Evolutionary conservation across 257 asterid genomes (phyloP).

Genomic region (Pogostemon cablin): DNA sequence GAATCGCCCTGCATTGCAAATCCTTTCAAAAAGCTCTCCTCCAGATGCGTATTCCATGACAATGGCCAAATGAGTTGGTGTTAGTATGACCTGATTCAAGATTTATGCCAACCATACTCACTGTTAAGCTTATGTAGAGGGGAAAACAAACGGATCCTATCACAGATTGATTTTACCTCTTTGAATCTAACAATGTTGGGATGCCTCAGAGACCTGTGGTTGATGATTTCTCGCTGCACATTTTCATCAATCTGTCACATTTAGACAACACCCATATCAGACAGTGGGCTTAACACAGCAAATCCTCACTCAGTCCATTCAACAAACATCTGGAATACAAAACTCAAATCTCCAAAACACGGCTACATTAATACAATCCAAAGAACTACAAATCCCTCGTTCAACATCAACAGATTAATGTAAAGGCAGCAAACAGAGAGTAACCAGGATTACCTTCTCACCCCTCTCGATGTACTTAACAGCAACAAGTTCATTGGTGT

Average conservation of each 20-base stretch:
- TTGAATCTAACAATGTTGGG: constrained; percentile 89
- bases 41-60: constrained; percentile 99
- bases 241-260: constrained; percentile 81
- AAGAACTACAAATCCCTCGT: no score
- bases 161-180: constrained; percentile 52
- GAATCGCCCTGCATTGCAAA: constrained; percentile 97
- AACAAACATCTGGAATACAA: no score
- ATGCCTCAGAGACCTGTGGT: constrained; percentile 92
- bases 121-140: not conserved
- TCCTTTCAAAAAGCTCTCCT: constrained; percentile 93
- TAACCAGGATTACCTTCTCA: constrained; percentile 64
- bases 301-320: no score
- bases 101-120: not conserved
- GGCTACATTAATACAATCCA: no score
- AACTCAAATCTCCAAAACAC: no score
- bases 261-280: not conserved
- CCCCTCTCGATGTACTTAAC: constrained; percentile 99
- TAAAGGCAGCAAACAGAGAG: not conserved
- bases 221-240: constrained; percentile 89
- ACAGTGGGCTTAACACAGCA: not conserved
- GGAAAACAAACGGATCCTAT: not conserved
- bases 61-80: constrained; percentile 97
- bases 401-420: not conserved
- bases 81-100: constrained; percentile 66
- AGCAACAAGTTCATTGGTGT: constrained; percentile 87